Evolutionary conservation across 768 basidiomycete genomes (phyloP).

Genomic region (Chalciporus pseudorubinellus): DNA sequence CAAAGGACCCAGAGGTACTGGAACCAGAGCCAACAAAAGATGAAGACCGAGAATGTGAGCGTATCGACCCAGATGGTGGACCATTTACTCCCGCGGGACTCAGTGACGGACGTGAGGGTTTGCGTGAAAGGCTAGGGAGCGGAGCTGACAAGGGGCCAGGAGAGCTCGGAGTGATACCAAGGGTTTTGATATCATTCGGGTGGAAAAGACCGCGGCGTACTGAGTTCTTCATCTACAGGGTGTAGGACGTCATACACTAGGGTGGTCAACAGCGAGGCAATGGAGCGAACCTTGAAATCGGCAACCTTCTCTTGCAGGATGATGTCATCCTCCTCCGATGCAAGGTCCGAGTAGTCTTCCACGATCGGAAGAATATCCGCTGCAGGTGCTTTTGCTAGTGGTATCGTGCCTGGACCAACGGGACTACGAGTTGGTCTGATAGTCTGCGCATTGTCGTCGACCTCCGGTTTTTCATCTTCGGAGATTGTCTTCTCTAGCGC

Average conservation of each 20-base stretch:
- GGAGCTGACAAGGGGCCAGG: constrained; percentile 70
- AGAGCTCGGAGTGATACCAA: constrained; percentile 49
- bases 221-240: constrained; percentile 64
- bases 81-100: constrained; percentile 40
- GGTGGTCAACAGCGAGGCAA: neutral
- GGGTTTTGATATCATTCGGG: constrained; percentile 83
- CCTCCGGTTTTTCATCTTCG: constrained; percentile 54
- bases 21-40: constrained; percentile 47
- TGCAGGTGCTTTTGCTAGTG: constrained; percentile 60
- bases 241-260: neutral
- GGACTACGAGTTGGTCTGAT: constrained; percentile 78
- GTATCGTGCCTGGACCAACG: constrained; percentile 45
- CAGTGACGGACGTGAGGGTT: constrained; percentile 52
- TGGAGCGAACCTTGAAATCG: constrained; percentile 66
- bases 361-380: constrained; percentile 64
- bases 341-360: constrained; percentile 92
- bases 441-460: constrained; percentile 77
- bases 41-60: constrained; percentile 58
- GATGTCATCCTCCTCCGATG: constrained; percentile 72
- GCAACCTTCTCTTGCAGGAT: constrained; percentile 75
- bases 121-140: constrained; percentile 52
- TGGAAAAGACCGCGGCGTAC: constrained; percentile 77
- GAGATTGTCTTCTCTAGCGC: constrained; percentile 60
- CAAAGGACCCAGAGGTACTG: constrained; percentile 53
- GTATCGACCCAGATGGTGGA: constrained; percentile 25